Evolutionary conservation across 129 eudicot genomes (phyloP).

Genomic region (Smallanthus sonchifolius): DNA sequence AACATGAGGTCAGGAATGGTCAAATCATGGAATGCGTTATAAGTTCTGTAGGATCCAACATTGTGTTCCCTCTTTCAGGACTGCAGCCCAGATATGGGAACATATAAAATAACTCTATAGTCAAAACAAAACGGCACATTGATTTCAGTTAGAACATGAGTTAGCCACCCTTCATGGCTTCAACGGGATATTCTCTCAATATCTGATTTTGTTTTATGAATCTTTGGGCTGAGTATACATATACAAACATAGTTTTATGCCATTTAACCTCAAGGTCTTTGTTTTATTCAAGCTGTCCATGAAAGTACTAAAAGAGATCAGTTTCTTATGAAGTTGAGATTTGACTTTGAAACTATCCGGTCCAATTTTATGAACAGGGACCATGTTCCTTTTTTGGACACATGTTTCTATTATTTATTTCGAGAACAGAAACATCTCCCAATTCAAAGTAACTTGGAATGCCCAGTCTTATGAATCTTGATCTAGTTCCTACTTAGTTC

Average conservation of each 20-base stretch:
- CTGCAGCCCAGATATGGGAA: neutral
- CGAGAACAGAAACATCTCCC: no score
- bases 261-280: neutral
- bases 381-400: constrained; percentile 14
- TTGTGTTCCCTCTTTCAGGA: neutral
- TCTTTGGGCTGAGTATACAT: constrained; percentile 6
- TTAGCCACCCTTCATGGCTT: neutral
- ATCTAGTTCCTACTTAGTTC: neutral
- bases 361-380: constrained; percentile 23
- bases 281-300: neutral
- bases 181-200: neutral
- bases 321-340: constrained; percentile 25
- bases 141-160: no score
- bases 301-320: constrained; percentile 21
- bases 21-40: neutral
- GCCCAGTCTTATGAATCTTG: no score
- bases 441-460: no score
- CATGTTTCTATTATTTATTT: neutral
- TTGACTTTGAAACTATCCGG: constrained; percentile 12
- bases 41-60: neutral
- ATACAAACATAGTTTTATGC: neutral
- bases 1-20: neutral
- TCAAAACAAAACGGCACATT: no score
- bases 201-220: neutral
- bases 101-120: neutral